phyloP scores from a whole-genome alignment of 495 filamentous ascomycete genomes.

The Aspergillus biplanus region DNA sequence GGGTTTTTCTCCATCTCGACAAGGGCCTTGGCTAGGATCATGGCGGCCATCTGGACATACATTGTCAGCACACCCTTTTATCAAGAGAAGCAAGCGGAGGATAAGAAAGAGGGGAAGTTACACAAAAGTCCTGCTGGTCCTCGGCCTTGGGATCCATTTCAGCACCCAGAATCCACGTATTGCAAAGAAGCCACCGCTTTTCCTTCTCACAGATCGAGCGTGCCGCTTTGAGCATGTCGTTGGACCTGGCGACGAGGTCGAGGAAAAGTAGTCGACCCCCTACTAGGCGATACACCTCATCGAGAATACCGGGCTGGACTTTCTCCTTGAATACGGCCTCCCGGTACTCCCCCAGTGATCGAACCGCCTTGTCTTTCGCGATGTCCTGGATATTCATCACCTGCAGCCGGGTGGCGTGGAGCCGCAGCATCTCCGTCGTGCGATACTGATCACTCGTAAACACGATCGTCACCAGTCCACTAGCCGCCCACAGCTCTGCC shows the following conservation, averaged over 20 bases:
- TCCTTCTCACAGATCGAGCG: constrained; percentile 79
- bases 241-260: constrained; percentile 81
- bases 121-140: constrained; percentile 96
- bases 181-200: constrained; percentile 92
- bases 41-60: constrained; percentile 70
- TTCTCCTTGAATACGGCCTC: constrained; percentile 66
- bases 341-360: constrained; percentile 75
- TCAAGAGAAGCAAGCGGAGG: background rate
- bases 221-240: constrained; percentile 78
- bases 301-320: constrained; percentile 54
- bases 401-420: constrained; percentile 88
- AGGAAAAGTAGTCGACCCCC: constrained; percentile 87
- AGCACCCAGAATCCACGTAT: constrained; percentile 87
- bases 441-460: constrained; percentile 97
- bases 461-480: constrained; percentile 78
- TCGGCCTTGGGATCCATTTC: constrained; percentile 99
- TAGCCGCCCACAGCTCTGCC: constrained; percentile 93
- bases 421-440: constrained; percentile 92
- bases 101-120: constrained; percentile 40
- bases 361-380: constrained; percentile 72
- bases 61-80: background rate
- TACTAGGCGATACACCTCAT: constrained; percentile 79
- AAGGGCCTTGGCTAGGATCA: constrained; percentile 90
- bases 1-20: constrained; percentile 70
- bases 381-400: constrained; percentile 82